phyloP scores from a whole-genome alignment of 116 monocot genomes.

The Phalaenopsis hybrid region DNA sequence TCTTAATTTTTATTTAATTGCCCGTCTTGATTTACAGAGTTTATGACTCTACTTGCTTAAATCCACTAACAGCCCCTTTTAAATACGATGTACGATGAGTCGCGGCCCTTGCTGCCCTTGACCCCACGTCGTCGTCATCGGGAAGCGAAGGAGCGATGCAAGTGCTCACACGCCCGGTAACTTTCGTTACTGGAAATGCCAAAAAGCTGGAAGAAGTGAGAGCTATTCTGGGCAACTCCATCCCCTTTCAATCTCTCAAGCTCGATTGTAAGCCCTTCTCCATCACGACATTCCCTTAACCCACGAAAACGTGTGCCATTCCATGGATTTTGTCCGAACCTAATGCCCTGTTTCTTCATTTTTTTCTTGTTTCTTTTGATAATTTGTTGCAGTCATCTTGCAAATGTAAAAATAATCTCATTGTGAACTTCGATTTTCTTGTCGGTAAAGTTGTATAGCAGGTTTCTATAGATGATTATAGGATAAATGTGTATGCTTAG shows the following conservation, averaged over 20 bases:
- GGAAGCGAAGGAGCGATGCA: constrained; percentile 11
- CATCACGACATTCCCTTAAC: neutral
- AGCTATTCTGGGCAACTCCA: constrained; percentile 77
- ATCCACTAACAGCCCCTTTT: no score
- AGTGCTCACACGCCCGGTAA: constrained; percentile 53
- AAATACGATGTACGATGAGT: no score
- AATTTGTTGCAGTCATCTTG: neutral
- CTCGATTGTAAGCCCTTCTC: constrained; percentile 51
- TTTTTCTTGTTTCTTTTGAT: neutral
- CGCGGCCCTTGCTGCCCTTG: no score
- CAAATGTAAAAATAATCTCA: neutral
- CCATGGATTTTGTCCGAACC: neutral
- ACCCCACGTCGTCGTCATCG: neutral
- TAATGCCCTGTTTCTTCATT: neutral
- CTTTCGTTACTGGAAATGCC: constrained; percentile 92
- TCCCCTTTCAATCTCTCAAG: constrained; percentile 87
- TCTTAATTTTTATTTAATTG: no score
- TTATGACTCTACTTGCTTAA: no score
- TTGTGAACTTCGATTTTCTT: neutral
- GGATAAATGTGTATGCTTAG: no score
- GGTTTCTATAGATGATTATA: no score
- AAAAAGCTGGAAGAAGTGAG: constrained; percentile 96
- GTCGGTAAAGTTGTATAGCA: no score
- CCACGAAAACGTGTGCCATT: neutral
- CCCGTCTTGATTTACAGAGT: no score